Conservation (phyloP, 805 yeast genomes). For the Candida maesae region DNA sequence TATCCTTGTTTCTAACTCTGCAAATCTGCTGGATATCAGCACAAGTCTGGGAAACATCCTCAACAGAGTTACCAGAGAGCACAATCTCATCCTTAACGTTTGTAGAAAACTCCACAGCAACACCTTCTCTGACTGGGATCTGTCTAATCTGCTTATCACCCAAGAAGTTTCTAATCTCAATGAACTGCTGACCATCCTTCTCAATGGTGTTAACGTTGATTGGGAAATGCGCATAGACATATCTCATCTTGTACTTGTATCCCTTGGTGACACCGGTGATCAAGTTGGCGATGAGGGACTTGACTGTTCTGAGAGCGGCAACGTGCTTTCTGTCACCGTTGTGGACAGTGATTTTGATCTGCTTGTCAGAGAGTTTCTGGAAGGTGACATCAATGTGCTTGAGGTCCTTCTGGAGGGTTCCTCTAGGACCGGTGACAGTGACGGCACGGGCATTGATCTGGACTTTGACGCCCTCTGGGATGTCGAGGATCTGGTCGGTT, state of each 20-base stretch:
- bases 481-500: slow-evolving; percentile 76
- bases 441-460: slow-evolving; percentile 87
- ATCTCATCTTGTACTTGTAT: slow-evolving; percentile 99
- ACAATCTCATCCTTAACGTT: slow-evolving; percentile 92
- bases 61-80: slow-evolving; percentile 92
- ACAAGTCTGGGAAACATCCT: slow-evolving; percentile 96
- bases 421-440: slow-evolving; percentile 97
- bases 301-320: slow-evolving; percentile 98
- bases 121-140: slow-evolving; percentile 86
- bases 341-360: slow-evolving; percentile 88
- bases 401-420: slow-evolving; percentile 84
- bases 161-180: slow-evolving; percentile 99
- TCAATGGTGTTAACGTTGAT: slow-evolving; percentile 93
- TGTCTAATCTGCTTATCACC: slow-evolving; percentile 98
- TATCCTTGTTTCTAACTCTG: slow-evolving; percentile 99
- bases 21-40: slow-evolving; percentile 98
- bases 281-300: slow-evolving; percentile 90
- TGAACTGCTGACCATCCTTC: slow-evolving; percentile 64
- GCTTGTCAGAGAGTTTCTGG: slow-evolving; percentile 66
- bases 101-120: slow-evolving; percentile 73
- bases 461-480: slow-evolving; percentile 93
- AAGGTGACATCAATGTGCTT: slow-evolving; percentile 95
- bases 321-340: slow-evolving; percentile 99
- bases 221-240: slow-evolving; percentile 99
- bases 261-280: slow-evolving; percentile 99